Conservation (phyloP, 768 basidiomycete genomes). For the Lentinus brumalis region DNA sequence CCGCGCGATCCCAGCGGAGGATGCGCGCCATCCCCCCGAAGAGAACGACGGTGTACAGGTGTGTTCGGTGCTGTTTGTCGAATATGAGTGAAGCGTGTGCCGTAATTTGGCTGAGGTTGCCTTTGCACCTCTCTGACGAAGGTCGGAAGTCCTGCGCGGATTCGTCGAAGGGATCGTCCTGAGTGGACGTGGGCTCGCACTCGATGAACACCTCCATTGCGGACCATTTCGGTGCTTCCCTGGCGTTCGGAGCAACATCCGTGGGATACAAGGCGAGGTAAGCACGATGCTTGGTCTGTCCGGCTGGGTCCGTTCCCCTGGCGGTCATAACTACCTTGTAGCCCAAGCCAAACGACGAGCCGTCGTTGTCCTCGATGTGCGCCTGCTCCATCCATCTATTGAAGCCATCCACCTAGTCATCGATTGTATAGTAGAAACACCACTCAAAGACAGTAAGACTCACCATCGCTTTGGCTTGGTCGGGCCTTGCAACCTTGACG, state of each 20-base stretch:
- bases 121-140: neutral
- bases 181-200: neutral
- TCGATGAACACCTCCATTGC: constrained; percentile 5
- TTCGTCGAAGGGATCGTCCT: constrained; percentile 6
- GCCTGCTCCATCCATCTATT: neutral
- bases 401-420: neutral
- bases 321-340: neutral
- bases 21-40: neutral
- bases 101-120: constrained; percentile 1
- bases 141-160: neutral
- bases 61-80: constrained; percentile 2
- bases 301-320: neutral
- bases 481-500: neutral
- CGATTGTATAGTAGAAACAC: neutral
- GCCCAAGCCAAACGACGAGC: neutral
- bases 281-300: neutral
- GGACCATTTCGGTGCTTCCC: neutral
- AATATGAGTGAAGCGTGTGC: neutral
- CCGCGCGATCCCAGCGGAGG: constrained; percentile 7
- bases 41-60: constrained; percentile 6
- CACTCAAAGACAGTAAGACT: neutral
- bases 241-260: neutral
- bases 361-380: neutral
- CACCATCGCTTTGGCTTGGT: neutral
- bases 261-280: neutral